Evolutionary conservation across 139 green algal genomes (phyloP), one percentile per base, ranked within the genome.

Genomic region (Chlorella sp.): DNA sequence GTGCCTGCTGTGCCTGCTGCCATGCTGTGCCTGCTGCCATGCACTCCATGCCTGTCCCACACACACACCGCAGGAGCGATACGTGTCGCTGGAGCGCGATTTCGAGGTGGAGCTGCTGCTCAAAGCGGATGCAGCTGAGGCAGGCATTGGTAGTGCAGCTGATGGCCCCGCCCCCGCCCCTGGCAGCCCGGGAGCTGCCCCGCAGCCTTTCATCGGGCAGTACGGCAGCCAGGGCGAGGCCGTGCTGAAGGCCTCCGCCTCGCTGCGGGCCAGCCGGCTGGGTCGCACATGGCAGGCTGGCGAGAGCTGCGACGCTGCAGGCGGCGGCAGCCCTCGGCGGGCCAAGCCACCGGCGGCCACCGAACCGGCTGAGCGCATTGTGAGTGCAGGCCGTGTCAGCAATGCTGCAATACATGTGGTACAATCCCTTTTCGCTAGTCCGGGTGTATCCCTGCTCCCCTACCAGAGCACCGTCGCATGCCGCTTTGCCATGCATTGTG

Each of bases 91-190:
- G 76, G 76, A 82, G 76, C 34, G 76, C 12, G 76, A 82, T 60
- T 82, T 73, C 56, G 76, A 82, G 25, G 76, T 82, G 34, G 76
- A 82, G 36, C 60, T 82, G 76, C 76, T 82, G 60, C 57, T 73
- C 9, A 56, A 47, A 17, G 60, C 76, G 16, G 57, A 82, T 23
- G 60, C 76, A 21, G 57, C 56, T 12, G 76, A 82, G 60, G 16
- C 15, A 21, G 55, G 32, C 4, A 26, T 1, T 4, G 74, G 18
- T 3, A 9, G 21, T 0, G 23, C 36, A 55, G 36, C 69, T 32
- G 69, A 21, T 15, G 15, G 51, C 51, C 51, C 51, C 51, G 51
- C 51, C 51, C 21, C 51, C 21, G 51, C 51, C 51, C 51, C 51
- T 15, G 13, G 51, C 51, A 60, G 51, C 51, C 51, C 51, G 18